Evolutionary conservation across 2,329 filamentous ascomycete genomes (phyloP).

Genomic region (Hypoxylon sp.): DNA sequence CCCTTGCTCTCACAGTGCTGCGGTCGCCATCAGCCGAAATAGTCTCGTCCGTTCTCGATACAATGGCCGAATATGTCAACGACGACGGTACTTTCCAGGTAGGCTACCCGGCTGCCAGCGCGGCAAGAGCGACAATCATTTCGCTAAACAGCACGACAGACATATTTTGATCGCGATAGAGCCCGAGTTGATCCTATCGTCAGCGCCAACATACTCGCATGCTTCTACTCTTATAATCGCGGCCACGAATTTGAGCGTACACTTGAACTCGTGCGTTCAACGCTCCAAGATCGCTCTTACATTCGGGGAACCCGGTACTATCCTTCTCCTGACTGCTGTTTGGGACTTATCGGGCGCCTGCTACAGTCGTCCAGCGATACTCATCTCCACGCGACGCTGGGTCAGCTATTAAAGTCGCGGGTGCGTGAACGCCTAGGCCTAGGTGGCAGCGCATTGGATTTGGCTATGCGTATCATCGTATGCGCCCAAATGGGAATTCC

Average conservation of each 20-base stretch:
- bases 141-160: slow-evolving; percentile 35
- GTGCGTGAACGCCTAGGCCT: slow-evolving; percentile 47
- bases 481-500: slow-evolving; percentile 47
- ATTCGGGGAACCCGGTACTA: slow-evolving; percentile 54
- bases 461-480: slow-evolving; percentile 50
- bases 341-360: slow-evolving; percentile 49
- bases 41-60: slow-evolving; percentile 11
- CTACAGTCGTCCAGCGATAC: slow-evolving; percentile 44
- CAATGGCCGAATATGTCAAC: slow-evolving; percentile 40
- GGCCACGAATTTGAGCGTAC: slow-evolving; percentile 44
- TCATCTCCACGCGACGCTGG: slow-evolving; percentile 44
- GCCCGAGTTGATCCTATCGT: slow-evolving; percentile 51
- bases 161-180: slow-evolving; percentile 50
- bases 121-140: background rate
- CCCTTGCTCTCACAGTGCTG: slow-evolving; percentile 49
- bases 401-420: slow-evolving; percentile 43
- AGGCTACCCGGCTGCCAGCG: slow-evolving; percentile 22
- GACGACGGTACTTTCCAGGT: slow-evolving; percentile 47
- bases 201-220: slow-evolving; percentile 52
- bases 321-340: slow-evolving; percentile 50
- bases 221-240: slow-evolving; percentile 52
- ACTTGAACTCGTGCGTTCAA: slow-evolving; percentile 45
- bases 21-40: slow-evolving; percentile 30
- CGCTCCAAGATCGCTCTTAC: slow-evolving; percentile 49
- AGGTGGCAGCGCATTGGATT: slow-evolving; percentile 46